Evolutionary conservation across 2,329 filamentous ascomycete genomes (phyloP).

Genomic region (Paraconiothyrium brasiliense): DNA sequence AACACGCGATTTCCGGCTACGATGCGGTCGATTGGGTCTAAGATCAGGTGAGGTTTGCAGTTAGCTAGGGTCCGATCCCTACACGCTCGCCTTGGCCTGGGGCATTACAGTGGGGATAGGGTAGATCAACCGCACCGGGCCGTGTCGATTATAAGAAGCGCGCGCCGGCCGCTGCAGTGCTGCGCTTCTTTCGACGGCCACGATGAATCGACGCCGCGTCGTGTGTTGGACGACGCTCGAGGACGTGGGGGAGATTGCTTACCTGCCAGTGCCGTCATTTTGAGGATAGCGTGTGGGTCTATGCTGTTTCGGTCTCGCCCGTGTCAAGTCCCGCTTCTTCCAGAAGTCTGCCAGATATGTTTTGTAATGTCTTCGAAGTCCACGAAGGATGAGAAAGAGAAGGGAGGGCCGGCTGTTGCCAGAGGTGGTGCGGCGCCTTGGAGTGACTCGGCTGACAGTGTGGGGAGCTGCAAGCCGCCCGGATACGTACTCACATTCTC

Average conservation of each 20-base stretch:
- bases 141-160: conserved; percentile 20
- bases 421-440: conserved; percentile 1
- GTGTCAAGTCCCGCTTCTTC: conserved; percentile 2
- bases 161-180: conserved; percentile 11
- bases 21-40: conserved; percentile 69
- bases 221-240: not conserved
- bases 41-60: conserved; percentile 38
- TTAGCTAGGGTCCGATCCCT: conserved; percentile 27
- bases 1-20: conserved; percentile 76
- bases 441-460: conserved; percentile 16
- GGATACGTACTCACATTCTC: not conserved
- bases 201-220: conserved; percentile 18
- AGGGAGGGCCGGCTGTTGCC: not conserved
- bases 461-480: conserved; percentile 9
- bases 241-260: not conserved
- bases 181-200: conserved; percentile 16
- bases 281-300: conserved; percentile 14
- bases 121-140: conserved; percentile 9
- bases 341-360: not conserved
- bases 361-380: not conserved
- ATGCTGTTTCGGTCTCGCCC: conserved; percentile 7
- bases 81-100: conserved; percentile 14
- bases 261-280: conserved; percentile 18
- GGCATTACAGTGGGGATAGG: conserved; percentile 17
- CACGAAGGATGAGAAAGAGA: conserved; percentile 4